Conservation (phyloP, 345 rosid species). For the Hevea brasiliensis region DNA sequence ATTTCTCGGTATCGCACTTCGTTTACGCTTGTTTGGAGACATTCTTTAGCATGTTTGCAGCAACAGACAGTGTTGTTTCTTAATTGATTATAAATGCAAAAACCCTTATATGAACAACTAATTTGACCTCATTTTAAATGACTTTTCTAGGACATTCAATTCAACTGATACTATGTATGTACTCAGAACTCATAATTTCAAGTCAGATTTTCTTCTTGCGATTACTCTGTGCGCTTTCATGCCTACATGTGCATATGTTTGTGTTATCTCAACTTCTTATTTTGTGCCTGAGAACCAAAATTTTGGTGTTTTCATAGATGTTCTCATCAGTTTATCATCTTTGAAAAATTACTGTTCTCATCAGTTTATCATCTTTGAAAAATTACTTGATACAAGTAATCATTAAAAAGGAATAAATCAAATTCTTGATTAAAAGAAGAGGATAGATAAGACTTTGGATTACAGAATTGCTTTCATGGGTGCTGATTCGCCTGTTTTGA, state of each 20-base stretch:
- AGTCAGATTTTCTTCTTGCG: neutral
- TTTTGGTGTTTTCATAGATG: neutral
- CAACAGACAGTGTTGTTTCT: neutral
- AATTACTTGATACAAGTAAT: neutral
- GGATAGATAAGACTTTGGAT: neutral
- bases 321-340: neutral
- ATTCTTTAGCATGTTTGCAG: neutral
- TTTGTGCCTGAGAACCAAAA: neutral
- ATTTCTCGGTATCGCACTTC: neutral
- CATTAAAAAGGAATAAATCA: neutral
- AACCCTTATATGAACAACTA: neutral
- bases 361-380: neutral
- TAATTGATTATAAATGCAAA: neutral
- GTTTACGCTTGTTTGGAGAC: neutral
- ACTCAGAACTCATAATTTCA: no score
- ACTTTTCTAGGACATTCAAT: neutral
- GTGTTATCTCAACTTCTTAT: no score
- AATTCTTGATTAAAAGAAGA: neutral
- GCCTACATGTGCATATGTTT: neutral
- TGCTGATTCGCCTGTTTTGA: neutral
- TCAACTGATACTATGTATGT: no score
- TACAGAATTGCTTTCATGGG: neutral
- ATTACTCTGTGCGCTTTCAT: neutral
- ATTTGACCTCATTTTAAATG: neutral
- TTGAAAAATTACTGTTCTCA: neutral